phyloP scores from a whole-genome alignment of 371 early-diverging fungal genomes.

The Mortierella sp. region DNA sequence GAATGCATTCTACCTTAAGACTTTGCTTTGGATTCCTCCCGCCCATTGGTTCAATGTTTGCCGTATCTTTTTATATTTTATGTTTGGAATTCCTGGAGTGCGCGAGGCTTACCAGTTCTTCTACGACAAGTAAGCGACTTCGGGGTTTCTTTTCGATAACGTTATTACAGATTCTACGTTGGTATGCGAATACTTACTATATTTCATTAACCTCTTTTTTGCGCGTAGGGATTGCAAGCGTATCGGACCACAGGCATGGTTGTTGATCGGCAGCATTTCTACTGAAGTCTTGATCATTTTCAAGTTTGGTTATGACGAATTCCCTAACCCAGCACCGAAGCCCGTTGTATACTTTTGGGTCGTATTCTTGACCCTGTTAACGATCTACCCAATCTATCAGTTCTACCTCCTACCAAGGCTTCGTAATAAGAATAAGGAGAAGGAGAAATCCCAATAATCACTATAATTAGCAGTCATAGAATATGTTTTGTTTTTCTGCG shows the following conservation, averaged over 20 bases:
- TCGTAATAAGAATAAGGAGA: slow-evolving; percentile 6
- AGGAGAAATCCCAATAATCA: slow-evolving; percentile 20
- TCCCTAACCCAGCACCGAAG: slow-evolving; percentile 82
- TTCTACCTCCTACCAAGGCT: slow-evolving; percentile 60
- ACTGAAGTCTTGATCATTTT: slow-evolving; percentile 91
- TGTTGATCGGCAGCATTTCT: slow-evolving; percentile 85
- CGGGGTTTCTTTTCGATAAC: background rate
- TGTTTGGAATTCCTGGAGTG: slow-evolving; percentile 88
- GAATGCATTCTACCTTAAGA: slow-evolving; percentile 82
- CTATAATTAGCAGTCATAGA: slow-evolving; percentile 9
- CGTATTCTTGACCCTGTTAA: slow-evolving; percentile 65
- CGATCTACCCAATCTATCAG: slow-evolving; percentile 80
- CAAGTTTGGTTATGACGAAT: slow-evolving; percentile 92
- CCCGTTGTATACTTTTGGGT: slow-evolving; percentile 87
- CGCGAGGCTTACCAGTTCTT: slow-evolving; percentile 94
- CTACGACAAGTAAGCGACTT: slow-evolving; percentile 73
- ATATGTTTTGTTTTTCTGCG: slow-evolving; percentile 1
- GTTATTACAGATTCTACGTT: background rate
- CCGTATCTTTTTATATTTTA: slow-evolving; percentile 84
- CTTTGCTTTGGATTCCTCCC: slow-evolving; percentile 94
- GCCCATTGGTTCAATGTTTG: slow-evolving; percentile 86
- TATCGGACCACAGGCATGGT: slow-evolving; percentile 93
- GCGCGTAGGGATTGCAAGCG: slow-evolving; percentile 72
- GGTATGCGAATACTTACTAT: background rate
- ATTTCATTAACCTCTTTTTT: slow-evolving; percentile 4